Base-by-base conservation (phyloP, 495 filamentous ascomycete species). In the Podospora didyma region DNA sequence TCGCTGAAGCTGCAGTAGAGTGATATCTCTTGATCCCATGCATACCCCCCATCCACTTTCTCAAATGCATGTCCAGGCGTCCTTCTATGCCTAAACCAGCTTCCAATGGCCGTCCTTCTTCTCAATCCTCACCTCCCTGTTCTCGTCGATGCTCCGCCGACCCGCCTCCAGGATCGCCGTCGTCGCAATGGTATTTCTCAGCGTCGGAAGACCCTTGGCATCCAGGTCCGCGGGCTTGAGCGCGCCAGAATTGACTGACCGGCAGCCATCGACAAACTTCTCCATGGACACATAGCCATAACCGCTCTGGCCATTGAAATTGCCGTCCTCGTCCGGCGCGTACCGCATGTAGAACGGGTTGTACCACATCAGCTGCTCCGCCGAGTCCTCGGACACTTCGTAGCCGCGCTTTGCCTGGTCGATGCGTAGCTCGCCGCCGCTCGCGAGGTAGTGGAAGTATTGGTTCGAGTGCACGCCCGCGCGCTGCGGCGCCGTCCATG, bases 271-370 rank as follows among this genome's bases (percentile, higher is more conserved):
- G 14, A 97, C 86, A 69, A 97, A 96, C 70, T 97, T 97, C 77
- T 97, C 92, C 67, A 96, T 93, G 53, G 86, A 90, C 58, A 96
- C 83, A 68, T 96, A 97, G 14, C 92, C 90, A 65, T 97, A 97
- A 1, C 92, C 92, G 7, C 84, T 88, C 70, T 96, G 92, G 20
- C 92, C 92, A 34, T 80, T 82, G 67, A 97, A 97, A 73, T 96
- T 96, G 17, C 92, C 92, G 69, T 96, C 89, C 69, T 96, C 92
- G 61, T 96, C 92, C 14, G 92, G 92, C 12, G 92, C 92, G 45
- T 96, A 97, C 62, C 86, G 83, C 92, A 97, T 97, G 66, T 97
- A 97, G 75, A 97, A 97, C 67, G 90, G 91, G 69, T 96, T 96
- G 58, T 88, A 88, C 89, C 90, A 96, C 62, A 84, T 77, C 50